These are phyloP conservation scores for Linnemannia zychae DNA, from an alignment of 192 early-diverging fungal species.

Conservation along the genomic window DNA sequence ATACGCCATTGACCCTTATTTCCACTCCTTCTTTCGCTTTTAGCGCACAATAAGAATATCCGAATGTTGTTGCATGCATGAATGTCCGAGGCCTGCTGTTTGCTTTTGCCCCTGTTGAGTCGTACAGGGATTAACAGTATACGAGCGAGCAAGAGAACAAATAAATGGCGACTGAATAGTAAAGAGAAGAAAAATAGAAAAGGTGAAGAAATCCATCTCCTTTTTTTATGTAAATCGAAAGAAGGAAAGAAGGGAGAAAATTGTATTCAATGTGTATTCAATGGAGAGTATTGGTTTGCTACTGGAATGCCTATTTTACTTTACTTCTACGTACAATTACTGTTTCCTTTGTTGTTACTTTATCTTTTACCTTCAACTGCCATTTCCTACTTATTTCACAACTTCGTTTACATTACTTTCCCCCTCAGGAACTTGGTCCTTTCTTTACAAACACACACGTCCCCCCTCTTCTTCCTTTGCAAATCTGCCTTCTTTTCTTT, in stretches of 20 bases:
- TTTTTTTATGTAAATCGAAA: not conserved
- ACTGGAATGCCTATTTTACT: too few species aligned
- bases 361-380: too few species aligned
- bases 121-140: too few species aligned
- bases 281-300: too few species aligned
- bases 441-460: not conserved
- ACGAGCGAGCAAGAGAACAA: not conserved
- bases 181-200: not conserved
- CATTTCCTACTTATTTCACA: too few species aligned
- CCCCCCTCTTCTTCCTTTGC: not conserved
- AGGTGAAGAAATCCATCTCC: not conserved
- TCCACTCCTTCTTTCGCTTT: too few species aligned
- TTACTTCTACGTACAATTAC: too few species aligned
- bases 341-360: too few species aligned
- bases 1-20: too few species aligned
- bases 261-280: too few species aligned
- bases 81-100: not conserved
- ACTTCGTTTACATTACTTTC: not conserved
- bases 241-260: not conserved
- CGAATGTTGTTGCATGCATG: not conserved
- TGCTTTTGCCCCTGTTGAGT: not conserved
- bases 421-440: not conserved
- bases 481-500: slow-evolving; percentile 5
- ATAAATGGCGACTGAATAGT: not conserved
- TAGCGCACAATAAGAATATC: not conserved